Base-by-base conservation (phyloP, 805 yeast genomes). In the Komagataella kurtzmanii region DNA sequence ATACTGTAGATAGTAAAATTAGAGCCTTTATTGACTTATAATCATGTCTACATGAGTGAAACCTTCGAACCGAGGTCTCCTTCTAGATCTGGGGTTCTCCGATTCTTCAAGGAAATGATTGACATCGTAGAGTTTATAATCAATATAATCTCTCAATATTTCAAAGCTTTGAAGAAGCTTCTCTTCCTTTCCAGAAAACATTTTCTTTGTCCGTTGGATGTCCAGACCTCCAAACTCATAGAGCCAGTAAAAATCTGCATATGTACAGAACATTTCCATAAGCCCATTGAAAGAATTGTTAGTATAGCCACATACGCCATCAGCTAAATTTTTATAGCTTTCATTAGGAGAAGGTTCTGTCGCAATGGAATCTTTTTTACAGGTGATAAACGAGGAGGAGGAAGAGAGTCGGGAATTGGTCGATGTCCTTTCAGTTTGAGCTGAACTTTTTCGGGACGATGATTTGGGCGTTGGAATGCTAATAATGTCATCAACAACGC, bases 201-300 rank as follows among this genome's bases (percentile, higher is more conserved):
- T 45, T 3, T 45, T 17, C 7, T 49, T 24, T 30, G 49, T 14
- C 36, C 48, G 45, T n/a, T 18, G 18, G 4, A 48, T 23, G 44
- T 54, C 44, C 17, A 54, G 24, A 14, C 49, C 53, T 3, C 51
- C 51, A 36, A 59, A 53, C 46, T 56, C 58, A 44, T 55, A 51
- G 45, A 59, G 57, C 24, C 53, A 45, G 7, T 59, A 40, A 46
- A 63, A 62, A 52, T 66, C 70, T 12, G 58, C 46, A 45, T 57
- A 65, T 40, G 61, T 61, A 7, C 68, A 57, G 45, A 57, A 60
- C 48, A 65, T 57, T 50, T 65, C 66, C 52, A 63, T 63, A 24
- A 65, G 53, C 8, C 65, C 56, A 45, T 65, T 60, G 45, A 61
- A 51, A 44, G 67, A 55, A 30, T 57, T 53, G 51, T 66, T 68